Base-by-base conservation (phyloP, 352 stramenopile species). In the Phytophthora quininea region DNA sequence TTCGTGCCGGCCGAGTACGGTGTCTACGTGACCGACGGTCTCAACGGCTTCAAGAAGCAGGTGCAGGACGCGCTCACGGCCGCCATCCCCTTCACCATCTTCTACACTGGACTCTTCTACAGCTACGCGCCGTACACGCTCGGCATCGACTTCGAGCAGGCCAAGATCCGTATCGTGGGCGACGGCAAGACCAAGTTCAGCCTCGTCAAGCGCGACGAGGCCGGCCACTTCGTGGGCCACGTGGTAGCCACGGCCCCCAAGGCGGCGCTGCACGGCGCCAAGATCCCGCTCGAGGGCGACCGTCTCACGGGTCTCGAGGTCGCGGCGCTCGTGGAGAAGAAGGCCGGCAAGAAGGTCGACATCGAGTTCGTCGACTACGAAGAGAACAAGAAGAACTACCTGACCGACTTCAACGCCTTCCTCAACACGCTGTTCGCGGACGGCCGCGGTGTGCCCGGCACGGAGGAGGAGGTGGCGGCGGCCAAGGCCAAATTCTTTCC, bases 51-150 rank as follows among this genome's bases (percentile, higher is more conserved):
- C 29, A 72, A 72, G 53, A 67, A 67, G 58, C 40, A 45, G 52
- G 58, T 72, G 46, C 64, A 62, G 33, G 55, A 64, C 47, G 37
- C 57, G 58, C 58, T 73, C 0, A 59, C 53, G 51, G 43, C 47
- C n/a, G n/a, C 52, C 11, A 30, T 72, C 6, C 64, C 64, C 8
- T 67, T 63, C 58, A 62, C 57, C 19, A 19, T 72, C 57, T 67
- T 72, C 64, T 72, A 63, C 58, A 72, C 57, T 19, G 64, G 64
- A 10, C 32, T 72, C 12, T 72, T 72, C 54, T 38, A 35, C 45
- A 47, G 59, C 48, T 58, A 32, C 35, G 58, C n/a, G 15, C 48
- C 29, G 15, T 56, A 32, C 43, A 60, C n/a, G 54, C 3, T 60
- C 7, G 54, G 29, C 24, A 29, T 43, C 54, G 40, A 52, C 54